Conservation (phyloP, 768 basidiomycete genomes). For the Lentinula raphanica region DNA sequence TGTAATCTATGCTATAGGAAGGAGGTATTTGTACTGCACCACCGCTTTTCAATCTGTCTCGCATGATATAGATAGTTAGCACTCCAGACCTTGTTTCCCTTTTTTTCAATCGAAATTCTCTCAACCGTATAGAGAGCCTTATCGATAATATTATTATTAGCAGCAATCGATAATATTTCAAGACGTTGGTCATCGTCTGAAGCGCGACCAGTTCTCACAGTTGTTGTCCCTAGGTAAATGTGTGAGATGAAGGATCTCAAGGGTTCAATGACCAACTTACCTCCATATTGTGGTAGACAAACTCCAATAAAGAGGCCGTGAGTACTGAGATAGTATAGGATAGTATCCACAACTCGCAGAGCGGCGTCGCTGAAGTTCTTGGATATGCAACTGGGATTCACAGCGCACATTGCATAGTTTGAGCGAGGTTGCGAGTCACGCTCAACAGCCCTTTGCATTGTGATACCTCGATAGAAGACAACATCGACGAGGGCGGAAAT, state of each 20-base stretch:
- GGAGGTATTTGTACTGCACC: no score
- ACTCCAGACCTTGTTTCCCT: no score
- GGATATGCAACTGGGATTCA: slow-evolving; percentile 93
- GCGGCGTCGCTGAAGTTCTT: slow-evolving; percentile 93
- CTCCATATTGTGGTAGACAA: slow-evolving; percentile 95
- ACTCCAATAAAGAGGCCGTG: slow-evolving; percentile 85
- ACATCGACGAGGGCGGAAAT: slow-evolving; percentile 95
- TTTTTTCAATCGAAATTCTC: no score
- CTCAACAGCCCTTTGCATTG: slow-evolving; percentile 99
- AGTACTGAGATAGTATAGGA: slow-evolving; percentile 68
- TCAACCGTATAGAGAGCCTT: no score
- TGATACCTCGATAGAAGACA: slow-evolving; percentile 99
- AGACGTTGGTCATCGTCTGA: slow-evolving; percentile 90
- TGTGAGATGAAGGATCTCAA: neutral
- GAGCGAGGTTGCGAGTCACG: slow-evolving; percentile 90
- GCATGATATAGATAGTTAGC: no score
- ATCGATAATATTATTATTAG: no score
- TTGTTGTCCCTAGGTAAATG: slow-evolving; percentile 80
- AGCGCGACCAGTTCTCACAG: slow-evolving; percentile 93
- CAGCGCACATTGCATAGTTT: slow-evolving; percentile 99
- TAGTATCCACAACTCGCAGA: slow-evolving; percentile 91
- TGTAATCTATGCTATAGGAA: no score
- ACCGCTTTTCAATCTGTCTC: no score
- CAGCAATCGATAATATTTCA: no score
- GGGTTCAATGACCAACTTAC: slow-evolving; percentile 32